These are phyloP conservation scores for Magnaporthales sp. DNA, from an alignment of 2,329 filamentous ascomycete genomes.

Conservation along the genomic window DNA sequence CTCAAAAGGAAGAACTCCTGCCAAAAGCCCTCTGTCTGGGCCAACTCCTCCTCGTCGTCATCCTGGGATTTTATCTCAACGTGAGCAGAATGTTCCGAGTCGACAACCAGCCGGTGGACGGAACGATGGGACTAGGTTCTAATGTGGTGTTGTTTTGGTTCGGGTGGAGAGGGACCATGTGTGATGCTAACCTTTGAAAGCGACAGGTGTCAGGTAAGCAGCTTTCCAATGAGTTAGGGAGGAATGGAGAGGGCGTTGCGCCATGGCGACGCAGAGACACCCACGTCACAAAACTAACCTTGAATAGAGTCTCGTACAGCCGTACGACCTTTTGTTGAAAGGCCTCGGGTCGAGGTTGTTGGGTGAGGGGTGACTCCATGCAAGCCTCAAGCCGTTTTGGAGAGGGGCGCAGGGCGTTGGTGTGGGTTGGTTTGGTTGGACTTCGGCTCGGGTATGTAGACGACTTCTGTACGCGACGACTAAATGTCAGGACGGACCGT, in stretches of 20 bases:
- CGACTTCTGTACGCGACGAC: neutral
- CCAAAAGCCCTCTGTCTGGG: conserved; percentile 83
- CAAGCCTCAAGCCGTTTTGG: neutral
- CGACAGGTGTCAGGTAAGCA: neutral
- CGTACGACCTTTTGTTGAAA: conserved; percentile 93
- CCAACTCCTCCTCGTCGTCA: conserved; percentile 47
- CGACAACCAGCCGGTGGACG: neutral
- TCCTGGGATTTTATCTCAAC: neutral
- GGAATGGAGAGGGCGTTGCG: neutral
- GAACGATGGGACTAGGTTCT: neutral
- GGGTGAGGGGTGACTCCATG: conserved; percentile 93
- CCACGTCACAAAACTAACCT: conserved; percentile 36
- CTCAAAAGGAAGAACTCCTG: conserved; percentile 86
- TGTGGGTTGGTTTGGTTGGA: neutral
- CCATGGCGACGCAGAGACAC: conserved; percentile 8
- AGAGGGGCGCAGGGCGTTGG: neutral
- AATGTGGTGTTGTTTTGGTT: neutral
- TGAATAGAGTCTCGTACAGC: conserved; percentile 80
- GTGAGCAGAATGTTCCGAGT: neutral
- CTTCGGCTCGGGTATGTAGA: neutral
- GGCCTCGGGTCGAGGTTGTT: conserved; percentile 79
- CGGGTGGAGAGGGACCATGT: neutral
- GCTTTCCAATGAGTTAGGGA: neutral
- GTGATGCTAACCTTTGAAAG: neutral
- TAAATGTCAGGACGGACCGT: neutral